These are phyloP conservation scores for Diaporthe capsici DNA, from an alignment of 2,329 filamentous ascomycete genomes.

Conservation along the genomic window DNA sequence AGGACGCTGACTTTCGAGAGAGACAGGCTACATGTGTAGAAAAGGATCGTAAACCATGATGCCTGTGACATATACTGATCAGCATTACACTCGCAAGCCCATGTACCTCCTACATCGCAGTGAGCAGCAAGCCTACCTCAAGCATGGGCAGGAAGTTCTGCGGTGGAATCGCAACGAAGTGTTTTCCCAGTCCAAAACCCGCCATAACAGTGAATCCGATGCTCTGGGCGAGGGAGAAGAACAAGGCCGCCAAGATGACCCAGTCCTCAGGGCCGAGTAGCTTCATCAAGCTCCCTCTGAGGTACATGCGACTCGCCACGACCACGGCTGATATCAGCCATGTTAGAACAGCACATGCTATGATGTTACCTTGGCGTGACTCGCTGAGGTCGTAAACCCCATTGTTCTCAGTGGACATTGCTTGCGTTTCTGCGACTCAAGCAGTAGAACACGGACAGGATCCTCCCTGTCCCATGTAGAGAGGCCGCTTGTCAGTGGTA, in stretches of 20 bases:
- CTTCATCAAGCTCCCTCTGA: constrained; percentile 50
- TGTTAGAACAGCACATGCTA: constrained; percentile 38
- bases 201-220: constrained; percentile 32
- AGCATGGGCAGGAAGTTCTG: not conserved
- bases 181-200: constrained; percentile 32
- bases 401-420: constrained; percentile 38
- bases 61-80: constrained; percentile 3
- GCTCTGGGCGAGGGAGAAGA: constrained; percentile 41
- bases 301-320: constrained; percentile 50
- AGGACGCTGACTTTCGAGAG: constrained; percentile 48
- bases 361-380: constrained; percentile 36
- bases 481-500: constrained; percentile 6
- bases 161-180: constrained; percentile 1
- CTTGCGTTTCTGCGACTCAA: constrained; percentile 7
- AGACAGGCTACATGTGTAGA: constrained; percentile 45
- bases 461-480: constrained; percentile 17
- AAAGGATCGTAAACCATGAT: constrained; percentile 43
- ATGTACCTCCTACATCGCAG: too few species aligned
- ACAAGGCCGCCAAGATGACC: constrained; percentile 50
- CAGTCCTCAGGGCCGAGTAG: constrained; percentile 53
- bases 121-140: constrained; percentile 17
- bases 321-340: constrained; percentile 48
- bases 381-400: constrained; percentile 30
- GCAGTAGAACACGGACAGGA: not conserved
- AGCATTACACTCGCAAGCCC: not conserved